These are phyloP conservation scores for Leishmania guyanensis DNA, from an alignment of 208 protist genomes.

Conservation along the genomic window DNA sequence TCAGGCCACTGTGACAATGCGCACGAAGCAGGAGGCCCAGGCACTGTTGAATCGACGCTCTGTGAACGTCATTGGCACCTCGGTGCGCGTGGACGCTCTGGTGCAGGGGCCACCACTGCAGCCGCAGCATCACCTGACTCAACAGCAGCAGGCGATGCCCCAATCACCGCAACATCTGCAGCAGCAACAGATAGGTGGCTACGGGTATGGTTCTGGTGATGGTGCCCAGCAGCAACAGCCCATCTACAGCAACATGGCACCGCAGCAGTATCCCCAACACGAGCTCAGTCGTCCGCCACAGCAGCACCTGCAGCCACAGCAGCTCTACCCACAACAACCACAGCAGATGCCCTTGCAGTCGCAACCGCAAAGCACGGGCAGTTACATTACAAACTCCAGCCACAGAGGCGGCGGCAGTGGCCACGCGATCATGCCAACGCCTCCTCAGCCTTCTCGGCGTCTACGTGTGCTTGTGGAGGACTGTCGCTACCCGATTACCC, in stretches of 20 bases:
- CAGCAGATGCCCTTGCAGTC: conserved; percentile 5
- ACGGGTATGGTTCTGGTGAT: conserved; percentile 4
- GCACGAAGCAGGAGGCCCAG: conserved; percentile 70
- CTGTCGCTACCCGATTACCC: conserved; percentile 84
- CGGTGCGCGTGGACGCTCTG: conserved; percentile 59
- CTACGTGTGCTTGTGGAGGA: conserved; percentile 81
- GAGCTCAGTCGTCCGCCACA: background rate
- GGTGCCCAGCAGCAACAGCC: background rate
- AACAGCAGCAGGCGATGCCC: conserved; percentile 9
- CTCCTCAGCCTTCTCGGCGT: conserved; percentile 26
- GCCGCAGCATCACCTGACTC: conserved; percentile 1
- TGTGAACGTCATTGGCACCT: conserved; percentile 74
- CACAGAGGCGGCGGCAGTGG: conserved; percentile 12
- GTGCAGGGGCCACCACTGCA: background rate
- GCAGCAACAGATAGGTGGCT: background rate
- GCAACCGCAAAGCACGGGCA: background rate
- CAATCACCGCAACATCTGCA: background rate
- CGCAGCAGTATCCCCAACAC: conserved; percentile 5
- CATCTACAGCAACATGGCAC: background rate
- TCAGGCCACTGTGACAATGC: conserved; percentile 83
- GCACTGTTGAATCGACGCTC: conserved; percentile 58
- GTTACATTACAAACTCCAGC: background rate
- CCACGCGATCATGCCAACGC: conserved; percentile 23
- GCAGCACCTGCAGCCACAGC: background rate
- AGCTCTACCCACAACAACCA: background rate